phyloP scores from a whole-genome alignment of 2,329 filamentous ascomycete species.

The Beauveria sp. region DNA sequence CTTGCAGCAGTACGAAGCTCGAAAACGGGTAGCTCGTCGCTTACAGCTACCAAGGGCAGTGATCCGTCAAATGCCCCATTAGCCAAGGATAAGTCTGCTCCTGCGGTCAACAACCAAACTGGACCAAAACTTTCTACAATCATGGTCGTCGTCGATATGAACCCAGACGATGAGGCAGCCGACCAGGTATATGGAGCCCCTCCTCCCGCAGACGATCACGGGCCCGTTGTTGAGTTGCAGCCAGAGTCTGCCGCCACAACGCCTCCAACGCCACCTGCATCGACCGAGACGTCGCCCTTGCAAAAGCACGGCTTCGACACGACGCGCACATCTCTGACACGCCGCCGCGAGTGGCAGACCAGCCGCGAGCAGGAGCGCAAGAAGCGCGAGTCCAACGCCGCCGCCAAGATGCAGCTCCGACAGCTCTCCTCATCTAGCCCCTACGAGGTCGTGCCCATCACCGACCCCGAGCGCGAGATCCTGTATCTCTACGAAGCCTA shows the following conservation, averaged over 20 bases:
- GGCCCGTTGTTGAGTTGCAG: background rate
- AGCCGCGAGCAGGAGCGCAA: constrained; percentile 21
- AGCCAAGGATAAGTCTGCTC: constrained; percentile 10
- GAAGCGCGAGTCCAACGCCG: constrained; percentile 15
- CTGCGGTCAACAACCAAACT: constrained; percentile 14
- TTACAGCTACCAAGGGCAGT: background rate
- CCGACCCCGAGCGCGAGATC: constrained; percentile 26
- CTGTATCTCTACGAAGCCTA: constrained; percentile 32
- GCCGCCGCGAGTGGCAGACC: constrained; percentile 28
- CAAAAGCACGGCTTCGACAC: constrained; percentile 18
- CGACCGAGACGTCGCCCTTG: constrained; percentile 21
- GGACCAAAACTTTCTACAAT: constrained; percentile 27
- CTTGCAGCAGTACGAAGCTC: constrained; percentile 26
- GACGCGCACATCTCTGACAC: constrained; percentile 24
- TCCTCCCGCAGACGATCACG: background rate
- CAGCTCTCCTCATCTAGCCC: constrained; percentile 17
- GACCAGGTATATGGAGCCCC: background rate
- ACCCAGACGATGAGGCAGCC: constrained; percentile 15
- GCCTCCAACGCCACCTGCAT: constrained; percentile 23
- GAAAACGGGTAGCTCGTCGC: background rate
- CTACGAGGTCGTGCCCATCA: constrained; percentile 13
- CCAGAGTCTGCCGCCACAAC: constrained; percentile 1
- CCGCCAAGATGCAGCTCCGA: constrained; percentile 17
- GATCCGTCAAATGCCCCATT: background rate
- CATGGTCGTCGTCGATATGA: constrained; percentile 32